phyloP scores from a whole-genome alignment of 768 basidiomycete genomes.

The Strobilomyces dryophilus region DNA sequence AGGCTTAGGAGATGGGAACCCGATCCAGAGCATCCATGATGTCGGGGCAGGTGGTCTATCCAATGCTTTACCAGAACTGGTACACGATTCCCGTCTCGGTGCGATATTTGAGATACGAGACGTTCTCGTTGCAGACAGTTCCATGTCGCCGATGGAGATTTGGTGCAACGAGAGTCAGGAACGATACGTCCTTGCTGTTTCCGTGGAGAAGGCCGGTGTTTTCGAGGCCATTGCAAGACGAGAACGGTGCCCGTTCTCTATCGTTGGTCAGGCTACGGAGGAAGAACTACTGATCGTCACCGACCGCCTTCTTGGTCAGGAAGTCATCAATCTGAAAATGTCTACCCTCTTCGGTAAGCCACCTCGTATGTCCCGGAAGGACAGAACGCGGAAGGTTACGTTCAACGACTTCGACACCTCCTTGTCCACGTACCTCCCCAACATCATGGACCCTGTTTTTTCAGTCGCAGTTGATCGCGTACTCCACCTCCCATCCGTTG shows the following conservation, averaged over 20 bases:
- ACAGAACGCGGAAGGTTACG: slow-evolving; percentile 41
- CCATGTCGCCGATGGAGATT: slow-evolving; percentile 99
- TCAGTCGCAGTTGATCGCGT: slow-evolving; percentile 72
- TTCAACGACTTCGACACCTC: slow-evolving; percentile 65
- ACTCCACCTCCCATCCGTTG: slow-evolving; percentile 87
- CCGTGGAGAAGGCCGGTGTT: slow-evolving; percentile 49
- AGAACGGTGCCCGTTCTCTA: slow-evolving; percentile 90
- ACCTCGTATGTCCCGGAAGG: slow-evolving; percentile 82
- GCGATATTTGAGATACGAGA: slow-evolving; percentile 92
- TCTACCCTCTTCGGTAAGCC: slow-evolving; percentile 95
- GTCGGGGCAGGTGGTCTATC: slow-evolving; percentile 97
- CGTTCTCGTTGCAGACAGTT: slow-evolving; percentile 84
- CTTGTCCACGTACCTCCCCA: slow-evolving; percentile 63
- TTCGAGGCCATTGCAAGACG: slow-evolving; percentile 80
- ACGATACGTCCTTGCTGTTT: slow-evolving; percentile 91
- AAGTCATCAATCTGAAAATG: slow-evolving; percentile 90
- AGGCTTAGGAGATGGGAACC: slow-evolving; percentile 53
- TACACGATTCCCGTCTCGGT: slow-evolving; percentile 92
- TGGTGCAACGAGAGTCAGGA: slow-evolving; percentile 99
- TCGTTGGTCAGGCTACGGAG: slow-evolving; percentile 84
- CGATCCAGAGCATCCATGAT: slow-evolving; percentile 96
- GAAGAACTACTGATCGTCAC: slow-evolving; percentile 85
- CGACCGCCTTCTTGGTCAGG: slow-evolving; percentile 72
- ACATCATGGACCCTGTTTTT: slow-evolving; percentile 48
- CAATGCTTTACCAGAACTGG: slow-evolving; percentile 94